Evolutionary conservation across 169 alveolate genomes (phyloP).

Genomic region (Plasmodium vinckei): DNA sequence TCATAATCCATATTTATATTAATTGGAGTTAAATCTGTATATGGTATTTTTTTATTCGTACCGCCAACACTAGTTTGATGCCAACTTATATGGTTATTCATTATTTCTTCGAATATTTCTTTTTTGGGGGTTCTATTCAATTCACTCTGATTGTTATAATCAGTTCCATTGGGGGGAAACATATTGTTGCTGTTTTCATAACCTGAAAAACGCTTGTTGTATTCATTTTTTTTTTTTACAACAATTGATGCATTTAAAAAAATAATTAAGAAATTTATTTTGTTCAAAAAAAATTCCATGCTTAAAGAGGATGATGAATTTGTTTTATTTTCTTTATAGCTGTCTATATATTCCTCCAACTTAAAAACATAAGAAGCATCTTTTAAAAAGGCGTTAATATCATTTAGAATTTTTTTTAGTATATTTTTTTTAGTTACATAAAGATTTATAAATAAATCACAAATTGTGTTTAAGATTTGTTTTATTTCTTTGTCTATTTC

Average conservation of each 20-base stretch:
- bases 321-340: not conserved
- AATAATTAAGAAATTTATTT: slow-evolving; percentile 18
- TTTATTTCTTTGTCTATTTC: slow-evolving; percentile 66
- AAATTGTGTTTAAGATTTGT: slow-evolving; percentile 38
- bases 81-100: not conserved
- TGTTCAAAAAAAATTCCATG: slow-evolving; percentile 5
- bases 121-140: not conserved
- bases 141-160: not conserved
- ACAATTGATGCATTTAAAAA: slow-evolving; percentile 5
- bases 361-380: slow-evolving; percentile 32
- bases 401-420: slow-evolving; percentile 40
- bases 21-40: not conserved
- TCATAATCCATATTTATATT: not conserved
- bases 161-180: not conserved
- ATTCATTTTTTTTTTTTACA: slow-evolving; percentile 36
- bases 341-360: slow-evolving; percentile 34
- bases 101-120: not conserved
- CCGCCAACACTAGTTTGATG: no score
- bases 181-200: not conserved
- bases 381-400: slow-evolving; percentile 29
- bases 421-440: slow-evolving; percentile 36
- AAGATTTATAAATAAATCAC: slow-evolving; percentile 59
- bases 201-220: not conserved
- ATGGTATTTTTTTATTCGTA: not conserved
- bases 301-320: not conserved